phyloP scores from a whole-genome alignment of 768 basidiomycete species.

The Collybia sordida region DNA sequence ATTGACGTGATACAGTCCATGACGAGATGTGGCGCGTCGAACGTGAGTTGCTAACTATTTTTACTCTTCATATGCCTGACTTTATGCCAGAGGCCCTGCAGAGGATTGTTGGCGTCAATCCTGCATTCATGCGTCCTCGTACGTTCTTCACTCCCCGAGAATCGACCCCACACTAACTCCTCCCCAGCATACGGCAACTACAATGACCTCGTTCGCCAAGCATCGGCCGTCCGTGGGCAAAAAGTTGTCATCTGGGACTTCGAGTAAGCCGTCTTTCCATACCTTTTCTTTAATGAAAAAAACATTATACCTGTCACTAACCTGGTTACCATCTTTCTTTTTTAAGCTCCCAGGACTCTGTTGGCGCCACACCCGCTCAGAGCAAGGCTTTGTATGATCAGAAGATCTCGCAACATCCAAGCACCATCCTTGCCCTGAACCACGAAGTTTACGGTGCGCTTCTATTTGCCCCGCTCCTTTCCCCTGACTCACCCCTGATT shows the following conservation, averaged over 20 bases:
- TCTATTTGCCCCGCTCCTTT: too few relatives aligned
- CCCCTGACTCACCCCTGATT: too few relatives aligned
- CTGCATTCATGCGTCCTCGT: slow-evolving; percentile 24
- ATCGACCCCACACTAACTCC: background rate
- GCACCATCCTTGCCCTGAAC: slow-evolving; percentile 38
- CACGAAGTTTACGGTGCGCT: slow-evolving; percentile 38
- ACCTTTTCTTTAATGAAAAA: too few relatives aligned
- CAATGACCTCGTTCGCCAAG: slow-evolving; percentile 45
- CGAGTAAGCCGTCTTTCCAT: slow-evolving; percentile 10
- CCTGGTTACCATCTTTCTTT: background rate
- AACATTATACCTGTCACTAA: background rate
- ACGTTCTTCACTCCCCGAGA: background rate
- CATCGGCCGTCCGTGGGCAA: slow-evolving; percentile 31
- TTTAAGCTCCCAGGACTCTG: slow-evolving; percentile 36
- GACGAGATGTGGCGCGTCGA: slow-evolving; percentile 2
- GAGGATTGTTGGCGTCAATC: slow-evolving; percentile 18
- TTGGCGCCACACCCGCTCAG: slow-evolving; percentile 30
- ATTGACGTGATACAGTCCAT: background rate
- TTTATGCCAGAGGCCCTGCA: slow-evolving; percentile 17
- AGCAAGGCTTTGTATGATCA: slow-evolving; percentile 30
- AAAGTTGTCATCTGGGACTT: slow-evolving; percentile 37
- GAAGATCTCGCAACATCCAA: slow-evolving; percentile 25
- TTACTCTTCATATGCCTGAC: background rate
- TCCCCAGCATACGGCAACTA: slow-evolving; percentile 35
- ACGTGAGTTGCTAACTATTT: background rate